Percentiles rank a stretch among this genome's conserved stretches.
Evolutionary conservation across 257 asterid species (phyloP).

Genomic region (Solanum pennellii): DNA sequence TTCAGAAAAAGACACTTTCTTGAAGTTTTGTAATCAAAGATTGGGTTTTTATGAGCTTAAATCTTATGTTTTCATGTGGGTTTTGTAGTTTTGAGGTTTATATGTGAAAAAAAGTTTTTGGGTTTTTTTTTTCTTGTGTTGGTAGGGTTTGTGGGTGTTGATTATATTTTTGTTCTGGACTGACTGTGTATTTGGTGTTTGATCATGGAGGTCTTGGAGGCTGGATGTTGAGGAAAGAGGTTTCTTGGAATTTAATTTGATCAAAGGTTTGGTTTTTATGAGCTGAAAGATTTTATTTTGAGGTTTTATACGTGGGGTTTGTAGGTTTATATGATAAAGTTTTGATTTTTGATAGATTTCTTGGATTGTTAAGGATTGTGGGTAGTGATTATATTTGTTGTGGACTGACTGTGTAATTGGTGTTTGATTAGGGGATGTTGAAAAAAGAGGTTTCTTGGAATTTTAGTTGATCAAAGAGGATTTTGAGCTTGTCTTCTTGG

Average conservation of each 20-base stretch:
- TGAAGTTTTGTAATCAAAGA: not conserved
- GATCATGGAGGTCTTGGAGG: not conserved
- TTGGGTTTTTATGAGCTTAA: not conserved
- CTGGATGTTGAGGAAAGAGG: not conserved
- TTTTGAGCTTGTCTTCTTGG: not conserved
- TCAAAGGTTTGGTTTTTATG: not conserved
- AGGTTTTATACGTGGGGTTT: not conserved
- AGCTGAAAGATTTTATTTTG: conserved; percentile 1
- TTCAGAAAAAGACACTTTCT: not conserved
- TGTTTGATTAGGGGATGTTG: not conserved
- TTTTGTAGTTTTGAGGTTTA: not conserved
- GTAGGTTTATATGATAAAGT: not conserved
- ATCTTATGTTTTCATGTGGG: not conserved
- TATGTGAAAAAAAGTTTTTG: not conserved
- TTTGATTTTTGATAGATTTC: not conserved
- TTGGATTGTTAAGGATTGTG: not conserved
- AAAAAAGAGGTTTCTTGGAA: not conserved
- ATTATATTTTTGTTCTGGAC: not conserved
- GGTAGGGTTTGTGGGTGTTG: not conserved
- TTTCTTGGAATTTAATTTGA: not conserved
- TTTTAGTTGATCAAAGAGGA: not conserved
- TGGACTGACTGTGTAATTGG: not conserved
- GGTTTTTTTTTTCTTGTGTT: not conserved
- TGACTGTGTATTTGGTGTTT: not conserved
- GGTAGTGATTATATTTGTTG: not conserved